Evolutionary conservation across 345 rosid species (phyloP), one percentile per base, ranked within the genome.

Genomic region (Dipteronia sinensis): DNA sequence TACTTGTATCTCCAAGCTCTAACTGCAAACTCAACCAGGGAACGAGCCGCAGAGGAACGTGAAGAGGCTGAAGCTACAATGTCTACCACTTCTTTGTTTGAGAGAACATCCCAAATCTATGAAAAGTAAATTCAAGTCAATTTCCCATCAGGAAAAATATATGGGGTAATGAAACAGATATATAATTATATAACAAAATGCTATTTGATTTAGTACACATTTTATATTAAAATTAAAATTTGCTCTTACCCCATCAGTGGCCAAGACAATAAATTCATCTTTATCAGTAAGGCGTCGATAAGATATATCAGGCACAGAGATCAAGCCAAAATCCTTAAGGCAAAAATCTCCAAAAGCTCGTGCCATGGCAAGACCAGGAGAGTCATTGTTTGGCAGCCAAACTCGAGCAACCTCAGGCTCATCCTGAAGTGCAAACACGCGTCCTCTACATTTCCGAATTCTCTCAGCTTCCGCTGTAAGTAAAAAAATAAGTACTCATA

Each of bases 341-440:
- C 99, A 94, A 83, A 97, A 97, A 87, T 97, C 98, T 75, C 99
- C 98, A 67, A 97, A 91, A 69, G 99, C 99, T 67, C 99, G 94
- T 27, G 99, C 98, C 99, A 97, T 97, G 67, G 99, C 99, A 63
- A 97, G 96, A 29, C 99, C 99, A 67, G 99, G 99, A 19, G 99
- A 89, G 80, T 92, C 89, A 86, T 83, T 81, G 82, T 97, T 89
- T 74, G 99, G 99, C 56, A 97, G 86, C 99, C 99, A 97, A 75
- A 97, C 97, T 83, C 99, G 87, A 46, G 90, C 84, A 81, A 97
- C 99, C 79, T 94, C 99, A 53, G 99, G 99, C 77, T 97, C 99
- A 85, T 92, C 98, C 64, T 80, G 87, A 78, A 97, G 98, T 17
- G 99, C 92, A 88, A 97, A 97, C 34, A 97, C 99, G 2, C 99